These are phyloP conservation scores for Hypoxylon lienhwacheense DNA, from an alignment of 495 filamentous ascomycete genomes.

Conservation along the genomic window DNA sequence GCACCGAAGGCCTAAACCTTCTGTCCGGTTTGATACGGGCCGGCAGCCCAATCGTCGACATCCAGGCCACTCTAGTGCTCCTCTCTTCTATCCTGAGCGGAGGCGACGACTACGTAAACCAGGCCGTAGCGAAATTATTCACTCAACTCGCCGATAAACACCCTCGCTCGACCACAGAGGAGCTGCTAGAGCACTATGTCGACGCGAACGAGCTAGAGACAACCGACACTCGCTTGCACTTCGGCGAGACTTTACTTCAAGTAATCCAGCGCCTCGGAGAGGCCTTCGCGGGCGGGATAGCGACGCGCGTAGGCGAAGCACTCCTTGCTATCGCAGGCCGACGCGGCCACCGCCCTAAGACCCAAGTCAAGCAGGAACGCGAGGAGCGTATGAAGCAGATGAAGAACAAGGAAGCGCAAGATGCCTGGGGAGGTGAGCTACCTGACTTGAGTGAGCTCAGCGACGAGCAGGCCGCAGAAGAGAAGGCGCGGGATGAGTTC, in stretches of 20 bases:
- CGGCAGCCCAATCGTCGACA: slow-evolving; percentile 67
- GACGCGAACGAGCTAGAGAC: slow-evolving; percentile 60
- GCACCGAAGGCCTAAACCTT: slow-evolving; percentile 75
- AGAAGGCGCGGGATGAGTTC: slow-evolving; percentile 54
- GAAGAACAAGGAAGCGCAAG: slow-evolving; percentile 53
- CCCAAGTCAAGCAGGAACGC: slow-evolving; percentile 53
- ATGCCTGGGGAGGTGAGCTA: slow-evolving; percentile 57
- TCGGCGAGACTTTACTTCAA: slow-evolving; percentile 72
- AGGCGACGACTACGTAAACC: slow-evolving; percentile 73
- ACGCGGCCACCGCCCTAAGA: slow-evolving; percentile 58
- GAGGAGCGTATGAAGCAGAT: slow-evolving; percentile 49
- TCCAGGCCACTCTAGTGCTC: slow-evolving; percentile 66
- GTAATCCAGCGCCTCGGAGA: slow-evolving; percentile 68
- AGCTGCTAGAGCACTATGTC: slow-evolving; percentile 69
- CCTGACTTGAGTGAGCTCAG: slow-evolving; percentile 51
- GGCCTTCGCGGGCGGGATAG: slow-evolving; percentile 60
- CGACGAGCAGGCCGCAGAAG: slow-evolving; percentile 50
- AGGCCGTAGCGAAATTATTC: slow-evolving; percentile 69
- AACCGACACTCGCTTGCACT: slow-evolving; percentile 68
- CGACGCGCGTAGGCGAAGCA: slow-evolving; percentile 59
- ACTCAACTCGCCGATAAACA: slow-evolving; percentile 66
- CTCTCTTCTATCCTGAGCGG: slow-evolving; percentile 68
- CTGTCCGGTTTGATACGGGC: slow-evolving; percentile 65
- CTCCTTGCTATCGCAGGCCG: slow-evolving; percentile 70
- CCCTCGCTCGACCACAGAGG: slow-evolving; percentile 63